phyloP scores from a whole-genome alignment of 768 basidiomycete genomes.

The Rubroboletus satanas region DNA sequence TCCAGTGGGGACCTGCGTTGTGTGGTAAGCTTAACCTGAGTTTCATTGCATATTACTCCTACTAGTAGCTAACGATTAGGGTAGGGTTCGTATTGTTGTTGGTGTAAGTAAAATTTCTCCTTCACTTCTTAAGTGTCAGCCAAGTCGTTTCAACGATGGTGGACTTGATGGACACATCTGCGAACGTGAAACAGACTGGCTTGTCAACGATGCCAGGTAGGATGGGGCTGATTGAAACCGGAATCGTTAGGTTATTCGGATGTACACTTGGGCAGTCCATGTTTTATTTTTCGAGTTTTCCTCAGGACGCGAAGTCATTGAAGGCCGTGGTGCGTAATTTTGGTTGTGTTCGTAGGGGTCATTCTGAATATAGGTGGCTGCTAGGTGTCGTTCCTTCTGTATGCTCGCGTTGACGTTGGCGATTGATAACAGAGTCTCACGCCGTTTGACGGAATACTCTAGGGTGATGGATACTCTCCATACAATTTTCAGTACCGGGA shows the following conservation, averaged over 20 bases:
- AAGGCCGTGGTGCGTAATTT: constrained; percentile 2
- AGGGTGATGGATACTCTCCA: constrained; percentile 5
- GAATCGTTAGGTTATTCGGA: constrained; percentile 2
- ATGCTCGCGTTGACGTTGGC: not conserved
- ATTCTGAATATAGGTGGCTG: not conserved
- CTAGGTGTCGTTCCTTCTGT: constrained; percentile 4
- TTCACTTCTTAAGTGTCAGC: not conserved
- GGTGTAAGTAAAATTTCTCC: not conserved
- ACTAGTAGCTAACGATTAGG: not conserved
- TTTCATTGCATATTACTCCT: not conserved
- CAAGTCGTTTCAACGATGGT: not conserved
- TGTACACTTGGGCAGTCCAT: constrained; percentile 8
- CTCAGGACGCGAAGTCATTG: constrained; percentile 2
- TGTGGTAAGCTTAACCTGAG: constrained; percentile 1
- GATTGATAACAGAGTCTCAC: not conserved
- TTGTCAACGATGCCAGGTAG: not conserved
- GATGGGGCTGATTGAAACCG: not conserved
- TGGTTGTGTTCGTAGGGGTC: too few relatives aligned
- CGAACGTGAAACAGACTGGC: not conserved
- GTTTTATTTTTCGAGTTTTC: constrained; percentile 7
- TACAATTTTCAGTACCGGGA: not conserved
- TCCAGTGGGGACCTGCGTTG: not conserved
- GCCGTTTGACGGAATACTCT: not conserved
- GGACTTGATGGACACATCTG: not conserved
- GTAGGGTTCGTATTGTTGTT: constrained; percentile 1